Conservation (phyloP, 164 flowering plant species). For the Malania oleifera region DNA sequence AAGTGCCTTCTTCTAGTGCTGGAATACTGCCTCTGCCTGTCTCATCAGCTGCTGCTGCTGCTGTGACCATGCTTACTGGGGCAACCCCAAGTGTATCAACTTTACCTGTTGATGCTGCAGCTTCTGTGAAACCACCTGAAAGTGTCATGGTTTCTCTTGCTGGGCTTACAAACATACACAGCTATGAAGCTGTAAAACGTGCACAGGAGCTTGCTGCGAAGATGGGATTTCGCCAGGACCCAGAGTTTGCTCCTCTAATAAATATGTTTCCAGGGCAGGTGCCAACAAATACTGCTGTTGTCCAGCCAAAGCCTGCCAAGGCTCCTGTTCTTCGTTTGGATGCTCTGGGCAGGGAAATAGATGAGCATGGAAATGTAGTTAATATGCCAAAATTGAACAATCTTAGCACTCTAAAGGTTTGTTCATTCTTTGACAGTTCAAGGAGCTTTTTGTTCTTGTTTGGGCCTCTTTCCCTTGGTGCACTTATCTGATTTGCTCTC, state of each 20-base stretch:
- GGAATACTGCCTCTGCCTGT: conserved; percentile 21
- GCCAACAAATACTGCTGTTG: conserved; percentile 35
- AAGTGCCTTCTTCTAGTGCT: conserved; percentile 23
- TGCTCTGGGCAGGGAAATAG: conserved; percentile 92
- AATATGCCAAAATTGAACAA: conserved; percentile 66
- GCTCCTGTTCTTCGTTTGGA: conserved; percentile 97
- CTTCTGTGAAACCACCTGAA: conserved; percentile 27
- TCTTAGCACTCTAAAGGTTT: conserved; percentile 93
- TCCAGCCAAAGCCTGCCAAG: conserved; percentile 79
- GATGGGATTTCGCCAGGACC: conserved; percentile 97
- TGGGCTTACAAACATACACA: conserved; percentile 44
- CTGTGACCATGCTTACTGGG: conserved; percentile 18
- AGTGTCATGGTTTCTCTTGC: conserved; percentile 36
- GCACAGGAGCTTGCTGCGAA: conserved; percentile 97
- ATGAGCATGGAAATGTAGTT: conserved; percentile 94
- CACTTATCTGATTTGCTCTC: conserved; percentile 12
- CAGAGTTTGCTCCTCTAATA: conserved; percentile 85
- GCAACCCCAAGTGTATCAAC: conserved; percentile 21
- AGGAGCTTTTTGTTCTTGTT: background rate
- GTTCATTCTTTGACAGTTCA: conserved; percentile 5
- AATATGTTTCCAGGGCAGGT: conserved; percentile 87
- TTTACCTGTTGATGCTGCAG: conserved; percentile 21
- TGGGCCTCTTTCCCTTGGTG: background rate
- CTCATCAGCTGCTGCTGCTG: conserved; percentile 8
- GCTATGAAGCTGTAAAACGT: conserved; percentile 82